These are phyloP conservation scores for Plasmodium gaboni DNA, from an alignment of 169 alveolate genomes.

Conservation along the genomic window DNA sequence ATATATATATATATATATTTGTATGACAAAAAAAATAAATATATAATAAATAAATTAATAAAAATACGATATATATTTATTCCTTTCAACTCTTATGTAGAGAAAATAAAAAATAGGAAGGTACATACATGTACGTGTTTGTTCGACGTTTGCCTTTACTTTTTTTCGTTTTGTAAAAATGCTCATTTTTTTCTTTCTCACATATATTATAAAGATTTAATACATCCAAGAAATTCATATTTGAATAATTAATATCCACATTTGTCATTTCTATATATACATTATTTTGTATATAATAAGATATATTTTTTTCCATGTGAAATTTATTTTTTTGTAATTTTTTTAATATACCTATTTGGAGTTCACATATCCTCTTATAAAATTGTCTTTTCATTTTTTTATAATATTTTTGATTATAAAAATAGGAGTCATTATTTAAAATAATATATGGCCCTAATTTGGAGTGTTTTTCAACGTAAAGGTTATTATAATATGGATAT, in stretches of 20 bases:
- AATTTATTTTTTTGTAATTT: slow-evolving; percentile 64
- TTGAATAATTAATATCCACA: slow-evolving; percentile 43
- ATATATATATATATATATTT: no score
- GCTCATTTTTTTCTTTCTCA: slow-evolving; percentile 2
- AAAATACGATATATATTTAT: background rate
- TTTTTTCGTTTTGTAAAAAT: background rate
- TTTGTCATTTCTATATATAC: slow-evolving; percentile 50
- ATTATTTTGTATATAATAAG: slow-evolving; percentile 45
- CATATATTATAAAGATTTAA: slow-evolving; percentile 62
- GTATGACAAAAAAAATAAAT: no score
- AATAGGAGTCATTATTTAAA: background rate
- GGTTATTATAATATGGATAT: no score
- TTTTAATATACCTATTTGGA: slow-evolving; percentile 54
- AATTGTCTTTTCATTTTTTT: slow-evolving; percentile 37
- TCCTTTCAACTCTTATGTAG: slow-evolving; percentile 15
- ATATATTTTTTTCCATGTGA: slow-evolving; percentile 26
- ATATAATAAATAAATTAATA: no score
- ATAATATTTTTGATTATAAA: slow-evolving; percentile 23
- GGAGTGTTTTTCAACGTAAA: no score
- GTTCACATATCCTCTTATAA: slow-evolving; percentile 46
- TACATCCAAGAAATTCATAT: slow-evolving; percentile 53
- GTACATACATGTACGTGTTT: slow-evolving; percentile 32
- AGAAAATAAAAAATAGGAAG: slow-evolving; percentile 55
- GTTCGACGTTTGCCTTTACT: background rate
- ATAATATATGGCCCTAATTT: no score